Evolutionary conservation across 148 eudicot species (phyloP).

Genomic region (Spergularia marina): DNA sequence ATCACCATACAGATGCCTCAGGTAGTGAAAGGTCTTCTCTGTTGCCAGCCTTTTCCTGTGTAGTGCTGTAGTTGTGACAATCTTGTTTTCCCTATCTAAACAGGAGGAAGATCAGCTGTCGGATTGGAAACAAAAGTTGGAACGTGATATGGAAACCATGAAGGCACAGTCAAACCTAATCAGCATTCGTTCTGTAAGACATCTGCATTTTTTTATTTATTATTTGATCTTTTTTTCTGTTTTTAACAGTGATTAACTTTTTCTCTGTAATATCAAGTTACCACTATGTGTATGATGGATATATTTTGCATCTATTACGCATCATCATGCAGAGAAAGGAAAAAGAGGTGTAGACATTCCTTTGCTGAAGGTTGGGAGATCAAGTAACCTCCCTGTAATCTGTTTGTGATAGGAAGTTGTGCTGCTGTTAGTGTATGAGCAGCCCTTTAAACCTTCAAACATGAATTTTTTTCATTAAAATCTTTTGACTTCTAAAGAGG

Average conservation of each 20-base stretch:
- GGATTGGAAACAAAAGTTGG: conserved; percentile 91
- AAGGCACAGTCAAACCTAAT: conserved; percentile 68
- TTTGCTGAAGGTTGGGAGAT: background rate
- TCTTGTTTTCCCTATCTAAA: background rate
- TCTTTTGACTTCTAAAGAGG: background rate
- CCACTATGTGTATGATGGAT: background rate
- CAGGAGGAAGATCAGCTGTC: conserved; percentile 75
- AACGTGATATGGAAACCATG: conserved; percentile 80
- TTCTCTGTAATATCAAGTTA: background rate
- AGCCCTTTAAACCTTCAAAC: background rate
- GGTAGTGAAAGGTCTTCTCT: conserved; percentile 39
- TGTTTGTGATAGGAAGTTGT: background rate
- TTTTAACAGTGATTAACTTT: background rate
- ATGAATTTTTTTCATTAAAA: background rate
- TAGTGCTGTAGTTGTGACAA: background rate
- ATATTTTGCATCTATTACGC: background rate
- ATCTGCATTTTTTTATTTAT: background rate
- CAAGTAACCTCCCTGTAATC: background rate
- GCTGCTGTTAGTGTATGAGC: background rate
- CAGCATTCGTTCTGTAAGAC: conserved; percentile 73
- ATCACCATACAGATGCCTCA: conserved; percentile 87
- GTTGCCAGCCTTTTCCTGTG: background rate
- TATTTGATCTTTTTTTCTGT: background rate
- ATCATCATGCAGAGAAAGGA: background rate
- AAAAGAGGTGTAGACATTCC: background rate